Conservation (phyloP, 1,284 basidiomycete genomes). For the Apiotrichum akiyoshidainum region DNA sequence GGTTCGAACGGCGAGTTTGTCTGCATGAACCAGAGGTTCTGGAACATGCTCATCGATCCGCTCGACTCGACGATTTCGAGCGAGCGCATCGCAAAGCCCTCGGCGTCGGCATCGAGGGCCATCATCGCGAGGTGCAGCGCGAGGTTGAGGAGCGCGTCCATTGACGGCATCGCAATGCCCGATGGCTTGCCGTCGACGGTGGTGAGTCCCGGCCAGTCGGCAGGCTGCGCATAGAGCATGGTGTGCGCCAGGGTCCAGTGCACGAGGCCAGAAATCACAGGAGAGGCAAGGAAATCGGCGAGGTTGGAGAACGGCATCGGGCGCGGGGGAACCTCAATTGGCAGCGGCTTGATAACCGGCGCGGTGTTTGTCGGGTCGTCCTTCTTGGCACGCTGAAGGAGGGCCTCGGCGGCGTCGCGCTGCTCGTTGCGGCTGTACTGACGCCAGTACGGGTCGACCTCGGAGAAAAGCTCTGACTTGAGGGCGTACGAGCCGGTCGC, state of each 20-base stretch:
- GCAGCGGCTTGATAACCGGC: slow-evolving; percentile 70
- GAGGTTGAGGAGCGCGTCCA: slow-evolving; percentile 71
- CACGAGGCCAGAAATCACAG: slow-evolving; percentile 33
- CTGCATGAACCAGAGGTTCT: slow-evolving; percentile 69
- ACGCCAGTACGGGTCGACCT: slow-evolving; percentile 94
- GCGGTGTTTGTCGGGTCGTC: slow-evolving; percentile 48
- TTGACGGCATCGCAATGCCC: slow-evolving; percentile 28
- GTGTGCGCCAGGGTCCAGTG: slow-evolving; percentile 40
- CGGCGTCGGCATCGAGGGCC: slow-evolving; percentile 66
- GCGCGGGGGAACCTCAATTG: slow-evolving; percentile 57
- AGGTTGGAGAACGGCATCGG: slow-evolving; percentile 35
- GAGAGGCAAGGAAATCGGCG: slow-evolving; percentile 34
- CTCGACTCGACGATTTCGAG: slow-evolving; percentile 56
- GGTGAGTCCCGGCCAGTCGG: slow-evolving; percentile 26
- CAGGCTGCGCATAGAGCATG: slow-evolving; percentile 32
- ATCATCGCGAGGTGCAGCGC: slow-evolving; percentile 81
- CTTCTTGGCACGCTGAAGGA: slow-evolving; percentile 66
- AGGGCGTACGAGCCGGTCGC: slow-evolving; percentile 86
- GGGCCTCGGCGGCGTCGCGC: slow-evolving; percentile 82
- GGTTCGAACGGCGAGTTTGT: slow-evolving; percentile 67
- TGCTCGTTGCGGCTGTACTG: slow-evolving; percentile 94
- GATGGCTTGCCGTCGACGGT: slow-evolving; percentile 20
- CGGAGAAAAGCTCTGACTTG: slow-evolving; percentile 74
- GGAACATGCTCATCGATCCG: slow-evolving; percentile 53
- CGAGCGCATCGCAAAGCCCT: slow-evolving; percentile 61